phyloP scores from a whole-genome alignment of 345 rosid genomes.

The Linum trigynum region DNA sequence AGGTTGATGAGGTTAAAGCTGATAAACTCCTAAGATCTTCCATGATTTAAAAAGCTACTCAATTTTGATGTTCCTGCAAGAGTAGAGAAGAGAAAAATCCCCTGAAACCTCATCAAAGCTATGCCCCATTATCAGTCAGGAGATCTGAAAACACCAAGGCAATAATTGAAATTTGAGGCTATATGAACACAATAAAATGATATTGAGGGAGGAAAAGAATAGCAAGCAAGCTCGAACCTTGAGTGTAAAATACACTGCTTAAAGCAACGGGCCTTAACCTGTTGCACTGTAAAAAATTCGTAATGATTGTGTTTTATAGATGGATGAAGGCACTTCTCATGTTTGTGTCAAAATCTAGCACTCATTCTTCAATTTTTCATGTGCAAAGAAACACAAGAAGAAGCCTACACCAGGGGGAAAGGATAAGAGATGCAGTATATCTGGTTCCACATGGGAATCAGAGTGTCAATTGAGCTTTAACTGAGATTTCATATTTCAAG shows the following conservation, averaged over 20 bases:
- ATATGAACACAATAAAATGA: background rate
- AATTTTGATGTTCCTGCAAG: conserved; percentile 19
- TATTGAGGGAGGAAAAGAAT: no score
- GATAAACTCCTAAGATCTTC: conserved; percentile 42
- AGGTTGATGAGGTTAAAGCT: conserved; percentile 30
- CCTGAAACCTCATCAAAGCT: conserved; percentile 15
- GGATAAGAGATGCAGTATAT: background rate
- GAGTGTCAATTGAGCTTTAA: background rate
- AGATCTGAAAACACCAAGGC: conserved; percentile 1
- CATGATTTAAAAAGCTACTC: conserved; percentile 31
- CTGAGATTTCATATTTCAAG: background rate
- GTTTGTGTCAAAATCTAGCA: background rate
- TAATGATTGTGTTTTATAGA: background rate
- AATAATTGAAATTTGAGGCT: conserved; percentile 6
- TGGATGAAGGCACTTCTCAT: background rate
- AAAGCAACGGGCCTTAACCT: background rate
- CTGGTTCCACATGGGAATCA: background rate
- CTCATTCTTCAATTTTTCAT: background rate
- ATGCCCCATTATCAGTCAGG: conserved; percentile 12
- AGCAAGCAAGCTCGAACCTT: no score
- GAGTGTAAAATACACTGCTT: background rate
- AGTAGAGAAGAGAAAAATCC: conserved; percentile 2
- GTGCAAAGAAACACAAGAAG: background rate
- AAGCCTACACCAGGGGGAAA: background rate
- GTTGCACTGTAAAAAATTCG: background rate